Conservation (phyloP, 129 eudicot species). For the Flaveria linearis region DNA sequence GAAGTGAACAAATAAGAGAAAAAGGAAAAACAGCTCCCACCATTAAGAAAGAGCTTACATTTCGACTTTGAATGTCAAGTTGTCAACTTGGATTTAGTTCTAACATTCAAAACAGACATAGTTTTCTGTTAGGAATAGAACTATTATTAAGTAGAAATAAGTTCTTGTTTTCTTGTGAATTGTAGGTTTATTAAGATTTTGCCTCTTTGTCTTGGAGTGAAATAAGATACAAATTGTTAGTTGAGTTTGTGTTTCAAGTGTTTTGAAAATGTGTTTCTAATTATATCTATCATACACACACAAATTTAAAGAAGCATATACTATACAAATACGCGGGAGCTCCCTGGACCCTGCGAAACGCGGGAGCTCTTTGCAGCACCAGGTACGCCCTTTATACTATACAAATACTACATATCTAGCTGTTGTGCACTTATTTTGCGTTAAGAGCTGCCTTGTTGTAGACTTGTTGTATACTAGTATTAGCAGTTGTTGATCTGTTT, state of each 20-base stretch:
- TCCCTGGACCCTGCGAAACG: no score
- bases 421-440: neutral
- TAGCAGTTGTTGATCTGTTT: no score
- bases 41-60: neutral
- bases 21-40: neutral
- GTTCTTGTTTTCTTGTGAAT: neutral
- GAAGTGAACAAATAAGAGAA: neutral
- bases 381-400: no score
- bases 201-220: neutral
- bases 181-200: neutral
- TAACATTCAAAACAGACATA: neutral
- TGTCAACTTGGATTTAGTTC: neutral
- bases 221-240: neutral
- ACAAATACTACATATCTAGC: neutral
- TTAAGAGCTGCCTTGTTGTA: neutral
- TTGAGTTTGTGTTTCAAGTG: neutral
- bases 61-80: neutral
- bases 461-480: no score
- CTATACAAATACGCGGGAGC: neutral
- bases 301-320: neutral
- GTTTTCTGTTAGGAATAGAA: neutral
- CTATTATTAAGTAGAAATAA: neutral
- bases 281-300: neutral
- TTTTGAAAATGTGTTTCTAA: neutral
- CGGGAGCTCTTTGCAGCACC: no score